A percentile compares a stretch with the other conserved stretches of the same genome.
Evolutionary conservation across 1,284 basidiomycete species (phyloP).

Genomic region (Coniferiporia sulphurascens): DNA sequence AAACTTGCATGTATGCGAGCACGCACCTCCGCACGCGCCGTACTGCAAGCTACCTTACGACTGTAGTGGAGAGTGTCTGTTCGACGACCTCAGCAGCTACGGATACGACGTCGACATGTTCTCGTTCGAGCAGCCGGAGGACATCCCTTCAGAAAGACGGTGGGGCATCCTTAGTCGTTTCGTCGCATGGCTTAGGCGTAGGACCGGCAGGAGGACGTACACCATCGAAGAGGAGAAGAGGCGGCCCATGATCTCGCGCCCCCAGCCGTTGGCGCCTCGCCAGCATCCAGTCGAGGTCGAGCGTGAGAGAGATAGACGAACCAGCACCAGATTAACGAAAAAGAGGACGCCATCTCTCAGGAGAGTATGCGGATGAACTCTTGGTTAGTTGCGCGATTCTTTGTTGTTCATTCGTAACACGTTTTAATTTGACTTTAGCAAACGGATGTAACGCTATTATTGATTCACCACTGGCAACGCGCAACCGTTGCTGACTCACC

Average conservation of each 20-base stretch:
- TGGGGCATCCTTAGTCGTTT: slow-evolving; percentile 17
- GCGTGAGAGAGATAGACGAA: not conserved
- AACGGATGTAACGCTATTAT: not conserved
- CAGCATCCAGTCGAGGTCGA: not conserved
- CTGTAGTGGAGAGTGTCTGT: slow-evolving; percentile 15
- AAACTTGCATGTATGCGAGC: slow-evolving; percentile 1
- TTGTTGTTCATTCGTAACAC: not conserved
- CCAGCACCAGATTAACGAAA: not conserved
- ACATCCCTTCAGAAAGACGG: slow-evolving; percentile 14
- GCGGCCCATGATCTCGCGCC: slow-evolving; percentile 13
- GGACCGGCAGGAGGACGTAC: slow-evolving; percentile 8
- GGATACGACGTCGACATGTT: slow-evolving; percentile 19
- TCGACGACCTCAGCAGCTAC: slow-evolving; percentile 5
- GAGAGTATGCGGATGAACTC: slow-evolving; percentile 3
- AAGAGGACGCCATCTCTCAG: not conserved
- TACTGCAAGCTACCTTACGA: slow-evolving; percentile 15
- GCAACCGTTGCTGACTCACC: not conserved
- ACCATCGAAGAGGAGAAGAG: slow-evolving; percentile 16
- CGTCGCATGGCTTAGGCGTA: slow-evolving; percentile 15
- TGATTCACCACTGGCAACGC: not conserved
- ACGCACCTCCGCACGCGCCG: slow-evolving; percentile 4
- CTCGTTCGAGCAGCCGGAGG: slow-evolving; percentile 17
- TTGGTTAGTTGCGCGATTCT: not conserved
- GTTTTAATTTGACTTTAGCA: not conserved
- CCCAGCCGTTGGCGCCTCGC: slow-evolving; percentile 12